These are phyloP conservation scores for Saccharomycopsis guyanensis DNA, from an alignment of 805 yeast species.

Conservation along the genomic window DNA sequence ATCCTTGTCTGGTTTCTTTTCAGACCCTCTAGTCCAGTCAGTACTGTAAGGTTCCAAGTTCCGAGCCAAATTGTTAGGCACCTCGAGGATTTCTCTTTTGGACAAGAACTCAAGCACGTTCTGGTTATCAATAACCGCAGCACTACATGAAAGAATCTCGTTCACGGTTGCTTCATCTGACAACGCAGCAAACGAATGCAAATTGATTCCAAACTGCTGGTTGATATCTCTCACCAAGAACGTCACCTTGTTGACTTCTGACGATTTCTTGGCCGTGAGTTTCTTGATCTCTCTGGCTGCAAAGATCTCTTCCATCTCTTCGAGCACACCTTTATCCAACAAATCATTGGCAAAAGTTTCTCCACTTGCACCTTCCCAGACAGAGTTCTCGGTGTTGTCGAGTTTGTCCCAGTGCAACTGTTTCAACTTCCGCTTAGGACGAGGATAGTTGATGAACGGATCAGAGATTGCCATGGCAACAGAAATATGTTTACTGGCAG, in stretches of 20 bases:
- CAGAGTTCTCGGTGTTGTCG: constrained; percentile 74
- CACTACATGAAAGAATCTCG: constrained; percentile 71
- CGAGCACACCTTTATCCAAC: constrained; percentile 68
- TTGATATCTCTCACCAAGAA: constrained; percentile 78
- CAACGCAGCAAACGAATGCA: constrained; percentile 63
- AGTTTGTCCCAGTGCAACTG: constrained; percentile 97
- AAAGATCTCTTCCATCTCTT: constrained; percentile 78
- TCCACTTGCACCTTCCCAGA: constrained; percentile 70
- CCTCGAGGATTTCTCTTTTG: constrained; percentile 66
- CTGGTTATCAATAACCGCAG: constrained; percentile 56
- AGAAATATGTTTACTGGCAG: constrained; percentile 9
- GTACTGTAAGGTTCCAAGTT: constrained; percentile 75
- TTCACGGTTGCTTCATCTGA: constrained; percentile 58
- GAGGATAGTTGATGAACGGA: constrained; percentile 45
- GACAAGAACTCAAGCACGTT: constrained; percentile 81
- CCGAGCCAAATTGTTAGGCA: constrained; percentile 61
- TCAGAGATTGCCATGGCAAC: constrained; percentile 23
- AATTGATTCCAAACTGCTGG: constrained; percentile 90
- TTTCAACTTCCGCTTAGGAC: constrained; percentile 73
- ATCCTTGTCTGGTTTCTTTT: constrained; percentile 54
- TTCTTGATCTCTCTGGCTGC: constrained; percentile 70
- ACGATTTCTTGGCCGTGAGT: constrained; percentile 38
- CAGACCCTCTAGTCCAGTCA: constrained; percentile 49
- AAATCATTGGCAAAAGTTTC: constrained; percentile 52
- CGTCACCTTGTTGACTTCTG: constrained; percentile 48